phyloP scores from a whole-genome alignment of 176 grass and related monocot genomes.

The Musa schizocarpa region DNA sequence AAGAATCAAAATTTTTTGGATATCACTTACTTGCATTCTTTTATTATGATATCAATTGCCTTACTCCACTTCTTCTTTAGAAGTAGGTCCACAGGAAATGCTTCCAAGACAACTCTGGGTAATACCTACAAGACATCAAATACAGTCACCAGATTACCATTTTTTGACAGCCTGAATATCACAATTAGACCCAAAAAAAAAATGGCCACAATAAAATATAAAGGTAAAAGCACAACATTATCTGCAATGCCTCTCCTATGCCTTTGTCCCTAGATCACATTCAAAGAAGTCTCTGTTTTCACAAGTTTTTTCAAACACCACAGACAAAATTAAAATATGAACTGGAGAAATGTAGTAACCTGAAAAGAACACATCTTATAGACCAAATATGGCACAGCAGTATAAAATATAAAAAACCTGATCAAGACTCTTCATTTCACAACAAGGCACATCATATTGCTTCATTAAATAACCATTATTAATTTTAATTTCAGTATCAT shows the following conservation, averaged over 20 bases:
- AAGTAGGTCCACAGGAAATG: conserved; percentile 63
- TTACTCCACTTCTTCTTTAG: conserved; percentile 59
- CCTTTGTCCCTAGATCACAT: too few relatives aligned
- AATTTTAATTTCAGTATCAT: not conserved
- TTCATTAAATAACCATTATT: not conserved
- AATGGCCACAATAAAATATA: too few relatives aligned
- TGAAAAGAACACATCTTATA: not conserved
- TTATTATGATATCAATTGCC: conserved; percentile 69
- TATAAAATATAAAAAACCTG: conserved; percentile 5
- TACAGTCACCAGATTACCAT: conserved; percentile 15
- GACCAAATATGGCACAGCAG: not conserved
- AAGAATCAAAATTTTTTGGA: not conserved
- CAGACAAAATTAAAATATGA: too few relatives aligned
- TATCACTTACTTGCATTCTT: conserved; percentile 66
- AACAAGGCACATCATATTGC: not conserved
- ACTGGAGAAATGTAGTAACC: not conserved
- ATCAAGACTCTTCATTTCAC: too few relatives aligned
- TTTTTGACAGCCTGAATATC: not conserved
- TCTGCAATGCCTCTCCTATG: too few relatives aligned
- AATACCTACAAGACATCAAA: conserved; percentile 38
- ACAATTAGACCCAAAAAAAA: too few relatives aligned
- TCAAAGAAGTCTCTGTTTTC: too few relatives aligned
- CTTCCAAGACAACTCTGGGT: conserved; percentile 86
- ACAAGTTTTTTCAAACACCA: too few relatives aligned
- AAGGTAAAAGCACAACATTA: too few relatives aligned